Evolutionary conservation across 1,284 basidiomycete species (phyloP), one percentile per base, ranked within the genome.

Genomic region (Rugiboletus extremiorientalis): DNA sequence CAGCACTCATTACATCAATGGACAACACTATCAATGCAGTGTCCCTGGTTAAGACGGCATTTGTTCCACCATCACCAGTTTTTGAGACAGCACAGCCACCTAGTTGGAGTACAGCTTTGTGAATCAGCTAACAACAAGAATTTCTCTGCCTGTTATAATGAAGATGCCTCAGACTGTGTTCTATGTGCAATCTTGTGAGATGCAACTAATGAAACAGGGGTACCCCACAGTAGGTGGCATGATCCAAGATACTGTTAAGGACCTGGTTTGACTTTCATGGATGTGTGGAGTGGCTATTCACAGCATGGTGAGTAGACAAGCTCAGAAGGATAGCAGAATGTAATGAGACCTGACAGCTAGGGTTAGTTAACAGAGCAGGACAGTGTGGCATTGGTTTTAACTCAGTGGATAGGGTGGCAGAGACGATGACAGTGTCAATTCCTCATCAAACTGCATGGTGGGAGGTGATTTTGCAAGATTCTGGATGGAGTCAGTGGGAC

Each of bases 221-320:
- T 64, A 90, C 84, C 75, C 86, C 88, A 88, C 89, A 83, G 61
- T 88, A 86, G 63, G 84, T 77, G 67, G 86, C 84, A 55, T 88
- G 76, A 76, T 84, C 86, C 61, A 78, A 79, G 28, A 80, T 73
- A 60, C 74, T 75, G 51, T 69, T 72, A 55, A 80, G 80, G 61
- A 82, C 78, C 72, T 77, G 76, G 50, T 76, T 71, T 23, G 71
- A 69, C 70, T 79, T 77, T 78, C 73, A 67, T 68, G 67, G 78
- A 79, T 79, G 76, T 64, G 63, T 45, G 52, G 69, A 57, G 41
- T 61, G 59, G 20, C 56, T 61, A 63, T 75, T 79, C 72, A 79
- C 70, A 59, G 56, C 81, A 83, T 83, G 64, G 64, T 74, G 73
- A 65, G 69, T 51, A 61, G 74, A 66, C 60, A 69, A 68, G 56